Percentiles rank a stretch among this genome's conserved stretches.
Evolutionary conservation across 495 filamentous ascomycete genomes (phyloP).

Genomic region (Tricharina praecox): DNA sequence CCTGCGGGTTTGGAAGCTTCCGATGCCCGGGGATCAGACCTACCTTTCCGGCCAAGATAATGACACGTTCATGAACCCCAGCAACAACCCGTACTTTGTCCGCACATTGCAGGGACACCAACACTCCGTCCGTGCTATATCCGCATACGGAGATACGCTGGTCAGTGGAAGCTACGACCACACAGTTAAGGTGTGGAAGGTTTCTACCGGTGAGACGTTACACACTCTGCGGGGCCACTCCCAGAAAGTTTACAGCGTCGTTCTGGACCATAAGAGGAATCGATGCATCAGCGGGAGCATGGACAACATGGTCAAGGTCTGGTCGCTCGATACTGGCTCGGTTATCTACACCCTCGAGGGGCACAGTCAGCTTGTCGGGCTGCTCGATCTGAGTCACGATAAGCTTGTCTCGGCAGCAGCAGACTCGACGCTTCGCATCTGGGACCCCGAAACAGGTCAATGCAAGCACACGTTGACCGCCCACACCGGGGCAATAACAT

Average conservation of each 20-base stretch:
- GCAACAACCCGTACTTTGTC: constrained; percentile 87
- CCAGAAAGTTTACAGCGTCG: constrained; percentile 95
- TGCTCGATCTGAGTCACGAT: constrained; percentile 74
- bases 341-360: constrained; percentile 84
- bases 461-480: constrained; percentile 80
- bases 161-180: constrained; percentile 97
- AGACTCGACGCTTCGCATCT: constrained; percentile 87
- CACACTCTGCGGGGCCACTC: constrained; percentile 77
- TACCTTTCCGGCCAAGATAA: constrained; percentile 39
- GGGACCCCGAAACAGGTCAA: constrained; percentile 86
- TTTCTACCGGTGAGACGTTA: constrained; percentile 81
- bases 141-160: constrained; percentile 86
- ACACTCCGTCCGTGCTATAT: constrained; percentile 95
- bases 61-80: constrained; percentile 46
- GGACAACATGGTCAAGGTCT: constrained; percentile 96
- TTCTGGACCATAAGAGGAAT: constrained; percentile 78
- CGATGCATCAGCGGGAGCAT: constrained; percentile 96
- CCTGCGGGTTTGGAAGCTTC: constrained; percentile 86
- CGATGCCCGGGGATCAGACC: constrained; percentile 53
- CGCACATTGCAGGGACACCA: constrained; percentile 70
- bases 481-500: constrained; percentile 94
- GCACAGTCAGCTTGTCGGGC: constrained; percentile 79
- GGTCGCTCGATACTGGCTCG: constrained; percentile 80
- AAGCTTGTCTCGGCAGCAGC: constrained; percentile 87
- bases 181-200: constrained; percentile 92